Base-by-base conservation (phyloP, 2,329 filamentous ascomycete genomes). In the Zymoseptoria tritici region DNA sequence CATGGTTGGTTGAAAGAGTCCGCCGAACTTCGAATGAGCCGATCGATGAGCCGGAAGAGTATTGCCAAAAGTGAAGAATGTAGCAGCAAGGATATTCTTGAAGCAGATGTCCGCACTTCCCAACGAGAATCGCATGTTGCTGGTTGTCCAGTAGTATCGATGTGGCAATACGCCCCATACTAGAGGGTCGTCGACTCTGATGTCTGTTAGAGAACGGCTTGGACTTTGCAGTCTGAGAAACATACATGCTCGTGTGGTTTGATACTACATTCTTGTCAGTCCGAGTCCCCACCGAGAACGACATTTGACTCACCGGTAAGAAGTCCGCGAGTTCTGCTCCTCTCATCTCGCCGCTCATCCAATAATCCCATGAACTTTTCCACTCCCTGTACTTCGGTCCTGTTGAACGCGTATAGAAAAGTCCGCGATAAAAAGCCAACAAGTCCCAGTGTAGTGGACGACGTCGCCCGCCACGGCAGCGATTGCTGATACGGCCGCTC, bases 31-130 rank as follows among this genome's bases (percentile, higher is more conserved):
- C 2, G 91, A 96, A 77, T 97, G 85, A 62, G 85, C 84, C 21
- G 83, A 77, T 55, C 94, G 88, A 74, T 97, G 92, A 6, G 89
- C 95, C 7, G 94, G 94, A 3, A 99, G 81, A 24, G 94, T 90
- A 76, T 97, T 93, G 60, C 94, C 94, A 60, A 90, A 80, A 57
- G 83, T 86, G 79, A 99, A 99, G 81, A 97, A 97, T 22, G 83
- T 81, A 4, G 86, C 54, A 46, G 57, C 56, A 46, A 57, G 94
- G 90, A 85, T 87, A 72, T 90, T 93, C 69, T 87, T 87, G 75
- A 95, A 99, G 77, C 92, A 97, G 61, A 99, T 92, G 74, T 99
- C 94, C 73, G 97, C 90, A 69, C 91, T 95, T 22, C 90, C 94
- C 57, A 99, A 82, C 9, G 87, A 85, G 91, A 92, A 97, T 73